Base-by-base conservation (phyloP, 768 basidiomycete species). In the Boletus pseudopeckii region DNA sequence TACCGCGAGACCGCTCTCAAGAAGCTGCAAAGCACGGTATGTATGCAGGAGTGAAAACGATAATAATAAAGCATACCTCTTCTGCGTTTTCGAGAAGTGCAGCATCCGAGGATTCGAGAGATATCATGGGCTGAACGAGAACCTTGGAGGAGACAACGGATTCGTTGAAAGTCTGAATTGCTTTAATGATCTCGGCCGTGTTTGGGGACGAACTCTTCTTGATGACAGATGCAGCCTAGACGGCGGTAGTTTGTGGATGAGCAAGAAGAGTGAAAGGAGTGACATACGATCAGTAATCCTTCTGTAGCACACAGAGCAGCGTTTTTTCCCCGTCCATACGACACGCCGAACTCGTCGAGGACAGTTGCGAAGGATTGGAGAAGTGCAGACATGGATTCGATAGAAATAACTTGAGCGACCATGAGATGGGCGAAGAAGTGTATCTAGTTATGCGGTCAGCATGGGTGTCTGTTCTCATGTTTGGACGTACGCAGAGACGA, bases 341-440 rank as follows among this genome's bases (percentile, higher is more conserved):
- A 92, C 2, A 91, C 89, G 44, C 88, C 89, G 52, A 94, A 92
- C 64, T 94, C 92, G 63, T 93, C 90, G 18, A 97, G 75, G 4
- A 96, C 95, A 1, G 86, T 78, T 3, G 85, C 83, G 68, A 97
- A 91, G 0, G 93, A 88, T 58, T 87, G 84, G 24, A 97, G 78
- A 28, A 97, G 81, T 7, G 84, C 79, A 41, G 88, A 75, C 77
- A 98, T 82, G 3, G 94, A 95, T 9, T 85, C 80, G 0, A 84
- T 68, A 3, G 90, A 85, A 47, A 98, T 80, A 2, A 95, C 72
- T 51, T 80, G 80, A 2, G 91, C 84, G 3, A 87, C 78, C 30
- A 90, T 86, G 43, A 97, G 72, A 64, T 95, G 90, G 2, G 94
- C 88, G 65, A 98, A 97, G 69, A 98, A 90, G 56, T 93, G 91